These are phyloP conservation scores for Fusarium hostae DNA, from an alignment of 2,329 filamentous ascomycete species.

Conservation along the genomic window DNA sequence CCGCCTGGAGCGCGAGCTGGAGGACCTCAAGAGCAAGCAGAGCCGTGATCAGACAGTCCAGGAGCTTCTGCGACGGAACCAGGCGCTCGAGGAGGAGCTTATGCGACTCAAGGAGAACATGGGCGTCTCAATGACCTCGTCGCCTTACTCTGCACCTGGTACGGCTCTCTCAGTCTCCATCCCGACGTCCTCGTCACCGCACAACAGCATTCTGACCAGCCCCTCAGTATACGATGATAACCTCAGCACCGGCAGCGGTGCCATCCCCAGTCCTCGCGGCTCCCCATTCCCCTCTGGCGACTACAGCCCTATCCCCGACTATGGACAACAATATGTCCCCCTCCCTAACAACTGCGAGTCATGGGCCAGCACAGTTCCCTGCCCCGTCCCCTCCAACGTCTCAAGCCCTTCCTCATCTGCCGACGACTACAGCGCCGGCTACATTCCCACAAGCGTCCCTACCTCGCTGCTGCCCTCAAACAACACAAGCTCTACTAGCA, in stretches of 20 bases:
- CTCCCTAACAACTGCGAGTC: constrained; percentile 57
- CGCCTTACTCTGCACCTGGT: constrained; percentile 56
- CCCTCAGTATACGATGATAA: constrained; percentile 55
- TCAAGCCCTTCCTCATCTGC: constrained; percentile 64
- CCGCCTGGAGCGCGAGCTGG: constrained; percentile 77
- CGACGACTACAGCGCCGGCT: constrained; percentile 59
- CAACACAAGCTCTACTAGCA: constrained; percentile 46
- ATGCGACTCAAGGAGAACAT: constrained; percentile 57
- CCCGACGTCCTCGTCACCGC: not conserved
- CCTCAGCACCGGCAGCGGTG: constrained; percentile 52
- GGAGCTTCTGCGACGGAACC: constrained; percentile 63
- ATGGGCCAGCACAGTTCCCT: constrained; percentile 58
- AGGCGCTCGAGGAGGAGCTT: constrained; percentile 65
- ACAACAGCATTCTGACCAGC: constrained; percentile 24
- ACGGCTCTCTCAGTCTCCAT: constrained; percentile 30
- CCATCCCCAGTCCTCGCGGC: constrained; percentile 57
- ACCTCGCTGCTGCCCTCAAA: constrained; percentile 54
- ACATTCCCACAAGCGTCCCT: constrained; percentile 62
- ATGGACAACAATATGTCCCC: constrained; percentile 52
- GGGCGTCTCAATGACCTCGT: constrained; percentile 55
- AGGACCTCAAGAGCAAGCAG: constrained; percentile 70
- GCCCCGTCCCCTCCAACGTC: constrained; percentile 59
- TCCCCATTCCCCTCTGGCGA: constrained; percentile 59
- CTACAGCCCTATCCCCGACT: constrained; percentile 57
- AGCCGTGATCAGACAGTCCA: constrained; percentile 63